Percentiles rank a stretch among this genome's conserved stretches.
These are phyloP conservation scores for Exophiala sp. DNA, from an alignment of 2,329 filamentous ascomycete species.

Conservation along the genomic window DNA sequence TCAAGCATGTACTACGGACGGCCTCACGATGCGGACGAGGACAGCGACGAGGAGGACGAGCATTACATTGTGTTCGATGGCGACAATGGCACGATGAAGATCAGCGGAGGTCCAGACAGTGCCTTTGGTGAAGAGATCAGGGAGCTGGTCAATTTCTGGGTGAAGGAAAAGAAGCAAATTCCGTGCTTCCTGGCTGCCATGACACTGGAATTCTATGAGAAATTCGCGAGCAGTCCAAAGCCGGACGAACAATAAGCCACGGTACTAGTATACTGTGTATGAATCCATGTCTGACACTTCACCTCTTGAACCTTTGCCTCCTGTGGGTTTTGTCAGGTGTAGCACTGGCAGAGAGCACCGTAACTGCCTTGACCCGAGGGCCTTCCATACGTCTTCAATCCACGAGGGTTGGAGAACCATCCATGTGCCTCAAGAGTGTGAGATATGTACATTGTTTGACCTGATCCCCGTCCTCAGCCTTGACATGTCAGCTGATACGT, in stretches of 20 bases:
- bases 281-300: too few relatives aligned
- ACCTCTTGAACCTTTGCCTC: too few relatives aligned
- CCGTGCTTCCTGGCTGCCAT: slow-evolving; percentile 86
- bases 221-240: slow-evolving; percentile 26
- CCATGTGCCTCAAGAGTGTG: too few relatives aligned
- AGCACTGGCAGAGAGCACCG: too few relatives aligned
- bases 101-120: slow-evolving; percentile 81
- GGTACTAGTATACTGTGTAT: too few relatives aligned
- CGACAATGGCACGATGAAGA: slow-evolving; percentile 95
- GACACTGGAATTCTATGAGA: slow-evolving; percentile 88
- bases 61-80: slow-evolving; percentile 76
- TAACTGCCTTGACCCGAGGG: too few relatives aligned
- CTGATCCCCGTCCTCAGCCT: too few relatives aligned
- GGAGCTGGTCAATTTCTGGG: slow-evolving; percentile 90
- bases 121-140: slow-evolving; percentile 79
- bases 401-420: too few relatives aligned
- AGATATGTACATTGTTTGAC: too few relatives aligned
- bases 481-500: too few relatives aligned
- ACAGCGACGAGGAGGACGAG: slow-evolving; percentile 41
- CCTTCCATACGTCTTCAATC: too few relatives aligned
- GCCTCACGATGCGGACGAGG: slow-evolving; percentile 52
- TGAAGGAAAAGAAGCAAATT: slow-evolving; percentile 86
- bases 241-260: slow-evolving; percentile 1
- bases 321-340: too few relatives aligned
- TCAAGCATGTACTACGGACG: slow-evolving; percentile 78